A percentile compares a stretch with the other conserved stretches of the same genome.
Conservation (phyloP, 139 green algal genomes). For the Chlorella sp. region DNA sequence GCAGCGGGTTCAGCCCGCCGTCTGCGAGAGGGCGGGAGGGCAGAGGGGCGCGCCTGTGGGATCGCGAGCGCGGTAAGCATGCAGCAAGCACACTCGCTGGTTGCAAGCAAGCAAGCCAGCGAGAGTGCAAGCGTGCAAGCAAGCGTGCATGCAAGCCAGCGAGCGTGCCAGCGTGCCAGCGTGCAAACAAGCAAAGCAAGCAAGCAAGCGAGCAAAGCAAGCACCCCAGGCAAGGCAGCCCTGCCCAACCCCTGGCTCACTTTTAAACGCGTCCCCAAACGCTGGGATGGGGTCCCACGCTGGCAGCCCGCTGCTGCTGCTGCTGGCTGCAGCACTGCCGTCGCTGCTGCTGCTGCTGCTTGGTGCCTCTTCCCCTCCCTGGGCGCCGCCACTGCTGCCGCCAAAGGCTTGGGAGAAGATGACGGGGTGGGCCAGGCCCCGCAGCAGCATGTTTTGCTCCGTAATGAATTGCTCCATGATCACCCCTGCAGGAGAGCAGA, state of each 20-base stretch:
- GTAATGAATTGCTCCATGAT: conserved; percentile 80
- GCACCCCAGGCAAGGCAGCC: not conserved
- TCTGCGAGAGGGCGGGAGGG: not conserved
- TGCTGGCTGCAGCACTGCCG: not conserved
- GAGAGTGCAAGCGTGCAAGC: no score
- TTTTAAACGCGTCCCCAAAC: not conserved
- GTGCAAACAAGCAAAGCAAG: no score
- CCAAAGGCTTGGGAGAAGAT: conserved; percentile 38
- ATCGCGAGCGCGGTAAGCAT: not conserved
- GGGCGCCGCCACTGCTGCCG: no score
- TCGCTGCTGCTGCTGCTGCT: not conserved
- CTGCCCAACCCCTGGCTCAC: not conserved
- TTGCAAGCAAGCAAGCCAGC: no score
- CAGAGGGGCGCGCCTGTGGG: not conserved
- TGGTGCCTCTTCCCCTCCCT: not conserved
- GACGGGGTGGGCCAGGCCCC: conserved; percentile 86
- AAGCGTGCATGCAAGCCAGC: no score
- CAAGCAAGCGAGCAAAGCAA: no score
- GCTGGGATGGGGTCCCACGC: conserved; percentile 35
- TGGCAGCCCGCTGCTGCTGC: conserved; percentile 10
- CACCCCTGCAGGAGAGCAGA: conserved; percentile 32
- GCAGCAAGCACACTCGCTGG: no score
- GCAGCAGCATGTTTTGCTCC: conserved; percentile 70
- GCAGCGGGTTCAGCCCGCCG: not conserved
- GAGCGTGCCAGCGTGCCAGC: no score